Base-by-base conservation (phyloP, 2,329 filamentous ascomycete species). In the Aspergillus pseudoterreus region DNA sequence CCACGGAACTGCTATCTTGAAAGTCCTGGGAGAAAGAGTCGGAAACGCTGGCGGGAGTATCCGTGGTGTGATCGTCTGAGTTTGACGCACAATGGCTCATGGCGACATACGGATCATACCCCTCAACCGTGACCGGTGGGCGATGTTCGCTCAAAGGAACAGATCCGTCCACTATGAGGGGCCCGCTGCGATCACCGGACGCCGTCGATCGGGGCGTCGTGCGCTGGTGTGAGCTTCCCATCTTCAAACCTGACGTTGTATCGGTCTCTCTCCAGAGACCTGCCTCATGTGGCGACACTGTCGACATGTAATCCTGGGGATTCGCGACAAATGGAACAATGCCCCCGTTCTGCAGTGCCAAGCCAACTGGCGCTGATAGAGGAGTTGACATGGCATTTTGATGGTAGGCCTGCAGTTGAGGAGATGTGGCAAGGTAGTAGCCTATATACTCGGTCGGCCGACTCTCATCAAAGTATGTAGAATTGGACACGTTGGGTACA, bases 141-240 rank as follows among this genome's bases (percentile, higher is more conserved):
- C 68, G 68, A 21, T 60, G 61, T 43, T 75, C 72, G 55, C 64
- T 71, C 2, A 60, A 65, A 30, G 70, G 69, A 27, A 75, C 68
- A 12, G 75, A 76, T 6, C 75, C 75, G 62, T 78, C 75, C 5
- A 77, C 71, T 35, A 78, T 76, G 51, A 77, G 57, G 24, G 75
- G 75, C 8, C 74, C 75, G 33, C 48, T 43, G 11, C 69, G 64
- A 51, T 67, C 64, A 41, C 60, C 60, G 4, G 64, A 51, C 32
- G 60, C 58, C n/a, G 55, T 55, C 21, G 65, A 58, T 35, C 67
- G 67, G n/a, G 66, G 54, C 19, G 61, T 49, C 11, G 61, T 52
- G 30, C 63, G 58, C 39, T 55, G 61, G 42, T 64, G 60, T 9
- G 58, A 53, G 6, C 55, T 53, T 15, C 57, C 54, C 10, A 54